phyloP scores from a whole-genome alignment of 306 rosid genomes.

The Corylus heterophylla region DNA sequence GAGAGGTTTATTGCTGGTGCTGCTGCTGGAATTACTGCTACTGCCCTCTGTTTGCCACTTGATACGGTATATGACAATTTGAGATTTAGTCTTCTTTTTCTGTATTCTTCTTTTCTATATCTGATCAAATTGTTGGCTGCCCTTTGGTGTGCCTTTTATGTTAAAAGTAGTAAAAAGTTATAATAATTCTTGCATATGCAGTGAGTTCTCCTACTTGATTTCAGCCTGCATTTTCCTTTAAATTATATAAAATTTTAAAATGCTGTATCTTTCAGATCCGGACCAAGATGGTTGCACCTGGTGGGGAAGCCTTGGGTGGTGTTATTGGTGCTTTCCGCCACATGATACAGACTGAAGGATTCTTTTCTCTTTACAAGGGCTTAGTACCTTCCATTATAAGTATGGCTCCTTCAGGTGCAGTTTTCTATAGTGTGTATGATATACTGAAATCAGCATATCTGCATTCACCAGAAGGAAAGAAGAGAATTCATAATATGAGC shows the following conservation, averaged over 20 bases:
- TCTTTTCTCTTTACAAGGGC: constrained; percentile 93
- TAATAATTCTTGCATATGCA: background rate
- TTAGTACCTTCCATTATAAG: constrained; percentile 86
- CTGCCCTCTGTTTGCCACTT: constrained; percentile 83
- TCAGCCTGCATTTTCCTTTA: constrained; percentile 12
- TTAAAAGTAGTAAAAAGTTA: too few species aligned
- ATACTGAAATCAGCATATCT: constrained; percentile 78
- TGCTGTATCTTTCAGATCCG: constrained; percentile 64
- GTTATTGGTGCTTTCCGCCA: constrained; percentile 82
- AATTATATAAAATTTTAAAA: constrained; percentile 5
- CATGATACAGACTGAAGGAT: constrained; percentile 90
- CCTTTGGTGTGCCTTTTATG: background rate
- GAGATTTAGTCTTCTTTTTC: constrained; percentile 1
- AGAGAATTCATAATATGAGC: constrained; percentile 66
- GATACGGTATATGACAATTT: constrained; percentile 72
- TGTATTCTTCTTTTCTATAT: background rate
- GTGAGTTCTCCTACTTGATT: background rate
- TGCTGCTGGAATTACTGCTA: constrained; percentile 89
- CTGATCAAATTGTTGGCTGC: background rate
- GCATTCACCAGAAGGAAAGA: constrained; percentile 87
- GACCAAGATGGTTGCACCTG: constrained; percentile 91
- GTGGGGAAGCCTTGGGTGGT: constrained; percentile 94
- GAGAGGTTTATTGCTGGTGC: constrained; percentile 98
- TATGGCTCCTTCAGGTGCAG: constrained; percentile 98
- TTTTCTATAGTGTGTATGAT: constrained; percentile 91